phyloP scores from a whole-genome alignment of 2,329 filamentous ascomycete species.

The Westerdykella aurantiaca region DNA sequence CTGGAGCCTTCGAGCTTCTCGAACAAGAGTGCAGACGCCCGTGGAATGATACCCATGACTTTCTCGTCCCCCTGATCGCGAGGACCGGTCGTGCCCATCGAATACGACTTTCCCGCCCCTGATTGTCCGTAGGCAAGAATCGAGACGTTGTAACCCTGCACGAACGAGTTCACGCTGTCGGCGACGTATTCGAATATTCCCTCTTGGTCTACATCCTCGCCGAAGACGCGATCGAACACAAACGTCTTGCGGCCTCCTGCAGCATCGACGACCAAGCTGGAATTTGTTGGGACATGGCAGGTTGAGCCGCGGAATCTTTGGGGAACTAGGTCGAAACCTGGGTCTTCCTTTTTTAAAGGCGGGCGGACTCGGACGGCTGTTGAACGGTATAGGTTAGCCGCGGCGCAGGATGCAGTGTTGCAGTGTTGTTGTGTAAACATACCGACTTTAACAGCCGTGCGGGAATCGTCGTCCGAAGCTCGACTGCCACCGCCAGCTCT shows the following conservation, averaged over 20 bases:
- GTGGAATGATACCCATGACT: slow-evolving; percentile 87
- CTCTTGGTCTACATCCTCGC: slow-evolving; percentile 74
- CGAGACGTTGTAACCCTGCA: slow-evolving; percentile 97
- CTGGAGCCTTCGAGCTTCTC: slow-evolving; percentile 68
- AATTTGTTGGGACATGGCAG: slow-evolving; percentile 81
- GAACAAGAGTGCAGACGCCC: slow-evolving; percentile 80
- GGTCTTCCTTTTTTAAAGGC: slow-evolving; percentile 73
- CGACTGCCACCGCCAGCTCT: slow-evolving; percentile 71
- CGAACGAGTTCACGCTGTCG: slow-evolving; percentile 83
- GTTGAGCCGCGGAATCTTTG: slow-evolving; percentile 91
- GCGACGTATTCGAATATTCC: slow-evolving; percentile 91
- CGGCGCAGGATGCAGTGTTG: background rate
- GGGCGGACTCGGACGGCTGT: slow-evolving; percentile 89
- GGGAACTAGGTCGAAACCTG: slow-evolving; percentile 89
- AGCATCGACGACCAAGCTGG: slow-evolving; percentile 80
- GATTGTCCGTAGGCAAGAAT: slow-evolving; percentile 96
- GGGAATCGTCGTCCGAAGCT: slow-evolving; percentile 82
- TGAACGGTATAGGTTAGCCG: slow-evolving; percentile 18
- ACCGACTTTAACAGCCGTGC: slow-evolving; percentile 96
- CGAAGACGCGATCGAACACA: slow-evolving; percentile 92
- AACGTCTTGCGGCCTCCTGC: slow-evolving; percentile 92
- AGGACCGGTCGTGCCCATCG: slow-evolving; percentile 93
- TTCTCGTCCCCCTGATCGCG: slow-evolving; percentile 64
- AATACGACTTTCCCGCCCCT: slow-evolving; percentile 95
- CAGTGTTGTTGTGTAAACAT: slow-evolving; percentile 43